phyloP scores from a whole-genome alignment of 495 filamentous ascomycete species.

The Penicillium odoratum region DNA sequence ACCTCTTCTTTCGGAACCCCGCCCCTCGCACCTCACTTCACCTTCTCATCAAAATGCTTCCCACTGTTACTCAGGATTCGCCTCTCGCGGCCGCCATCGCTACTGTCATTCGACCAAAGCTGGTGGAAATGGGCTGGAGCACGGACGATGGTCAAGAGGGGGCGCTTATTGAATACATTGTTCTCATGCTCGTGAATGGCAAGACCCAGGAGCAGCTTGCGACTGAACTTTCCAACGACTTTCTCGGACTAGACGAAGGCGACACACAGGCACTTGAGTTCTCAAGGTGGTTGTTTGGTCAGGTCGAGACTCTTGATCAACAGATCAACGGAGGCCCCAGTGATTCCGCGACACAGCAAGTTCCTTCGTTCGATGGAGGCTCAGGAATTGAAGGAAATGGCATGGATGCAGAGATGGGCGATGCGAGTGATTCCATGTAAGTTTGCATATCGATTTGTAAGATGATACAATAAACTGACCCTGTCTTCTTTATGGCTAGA shows the following conservation, averaged over 20 bases:
- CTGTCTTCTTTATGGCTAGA: constrained; percentile 44
- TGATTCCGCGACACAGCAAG: constrained; percentile 28
- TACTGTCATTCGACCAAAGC: constrained; percentile 80
- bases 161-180: constrained; percentile 90
- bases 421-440: constrained; percentile 67
- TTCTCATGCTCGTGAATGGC: constrained; percentile 93
- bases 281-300: constrained; percentile 85
- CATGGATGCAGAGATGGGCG: constrained; percentile 73
- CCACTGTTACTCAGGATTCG: constrained; percentile 21
- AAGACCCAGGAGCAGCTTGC: constrained; percentile 89
- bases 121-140: constrained; percentile 93
- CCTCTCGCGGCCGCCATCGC: constrained; percentile 81
- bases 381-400: constrained; percentile 18
- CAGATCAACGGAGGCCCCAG: constrained; percentile 51
- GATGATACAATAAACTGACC: constrained; percentile 13
- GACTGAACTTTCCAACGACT: constrained; percentile 82
- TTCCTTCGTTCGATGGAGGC: constrained; percentile 32
- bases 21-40: background rate
- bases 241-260: constrained; percentile 79
- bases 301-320: constrained; percentile 66
- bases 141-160: constrained; percentile 76
- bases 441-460: constrained; percentile 32
- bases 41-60: constrained; percentile 20
- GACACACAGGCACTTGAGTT: constrained; percentile 83
- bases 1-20: background rate